Percentiles rank a stretch among this genome's conserved stretches.
Conservation (phyloP, 225 moss, liverwort and hornwort genomes). For the Physcomitrellopsis africana region DNA sequence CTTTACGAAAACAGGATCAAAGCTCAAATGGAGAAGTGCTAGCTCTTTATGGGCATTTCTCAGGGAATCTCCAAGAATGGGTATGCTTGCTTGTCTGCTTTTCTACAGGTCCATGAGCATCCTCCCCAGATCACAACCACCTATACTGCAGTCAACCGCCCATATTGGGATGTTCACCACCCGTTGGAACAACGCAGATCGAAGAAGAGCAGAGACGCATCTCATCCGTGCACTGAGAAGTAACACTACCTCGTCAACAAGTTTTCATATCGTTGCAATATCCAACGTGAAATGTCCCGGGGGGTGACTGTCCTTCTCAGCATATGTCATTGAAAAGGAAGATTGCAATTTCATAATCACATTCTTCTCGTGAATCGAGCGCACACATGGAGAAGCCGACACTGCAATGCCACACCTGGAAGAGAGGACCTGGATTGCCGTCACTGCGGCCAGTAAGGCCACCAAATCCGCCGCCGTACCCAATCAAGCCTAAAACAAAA, state of each 20-base stretch:
- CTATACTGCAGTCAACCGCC: too few relatives aligned
- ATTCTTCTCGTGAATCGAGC: background rate
- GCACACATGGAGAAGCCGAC: constrained; percentile 24
- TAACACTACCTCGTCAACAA: background rate
- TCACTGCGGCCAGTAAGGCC: constrained; percentile 25
- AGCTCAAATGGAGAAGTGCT: constrained; percentile 1
- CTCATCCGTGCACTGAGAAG: constrained; percentile 5
- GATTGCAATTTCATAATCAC: too few relatives aligned
- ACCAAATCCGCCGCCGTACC: constrained; percentile 23
- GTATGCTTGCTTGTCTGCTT: background rate
- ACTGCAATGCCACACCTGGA: constrained; percentile 35
- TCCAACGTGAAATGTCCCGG: too few relatives aligned
- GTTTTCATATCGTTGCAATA: background rate
- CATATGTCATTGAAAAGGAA: too few relatives aligned
- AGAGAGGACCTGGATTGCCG: constrained; percentile 5
- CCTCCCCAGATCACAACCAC: background rate
- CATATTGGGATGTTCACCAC: background rate
- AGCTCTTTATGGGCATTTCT: background rate
- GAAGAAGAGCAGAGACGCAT: background rate
- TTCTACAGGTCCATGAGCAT: background rate
- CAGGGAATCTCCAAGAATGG: background rate
- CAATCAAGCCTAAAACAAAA: constrained; percentile 33
- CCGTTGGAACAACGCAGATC: constrained; percentile 2
- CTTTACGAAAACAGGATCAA: background rate
- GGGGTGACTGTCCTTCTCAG: background rate